phyloP scores from a whole-genome alignment of 352 stramenopile genomes.

The Phytophthora brassicae region DNA sequence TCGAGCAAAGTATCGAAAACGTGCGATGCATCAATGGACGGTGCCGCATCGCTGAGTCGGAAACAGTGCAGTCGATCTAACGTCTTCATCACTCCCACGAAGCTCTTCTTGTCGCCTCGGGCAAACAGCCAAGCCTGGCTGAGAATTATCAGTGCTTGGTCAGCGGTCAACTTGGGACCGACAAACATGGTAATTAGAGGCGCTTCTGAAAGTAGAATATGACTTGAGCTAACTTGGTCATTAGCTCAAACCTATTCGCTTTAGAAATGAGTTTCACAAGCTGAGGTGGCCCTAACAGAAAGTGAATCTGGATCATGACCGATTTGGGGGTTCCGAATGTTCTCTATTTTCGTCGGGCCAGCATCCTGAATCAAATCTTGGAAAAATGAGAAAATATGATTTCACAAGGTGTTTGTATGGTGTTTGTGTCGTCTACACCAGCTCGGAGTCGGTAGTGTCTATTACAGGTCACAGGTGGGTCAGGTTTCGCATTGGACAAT shows the following conservation, averaged over 20 bases:
- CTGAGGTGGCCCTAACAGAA: not conserved
- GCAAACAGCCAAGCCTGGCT: not conserved
- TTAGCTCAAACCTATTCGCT: constrained; percentile 1
- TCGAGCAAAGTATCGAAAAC: not conserved
- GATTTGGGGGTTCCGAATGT: no score
- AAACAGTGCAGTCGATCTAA: not conserved
- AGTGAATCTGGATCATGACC: constrained; percentile 5
- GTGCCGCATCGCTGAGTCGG: not conserved
- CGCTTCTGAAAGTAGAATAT: no score
- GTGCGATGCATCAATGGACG: not conserved
- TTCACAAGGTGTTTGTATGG: no score
- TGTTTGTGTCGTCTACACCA: no score
- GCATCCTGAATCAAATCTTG: no score
- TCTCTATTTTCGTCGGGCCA: no score
- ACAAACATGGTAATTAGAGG: not conserved
- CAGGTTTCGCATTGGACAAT: no score
- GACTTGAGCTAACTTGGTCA: constrained; percentile 1
- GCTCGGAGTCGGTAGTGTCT: no score
- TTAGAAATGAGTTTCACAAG: not conserved
- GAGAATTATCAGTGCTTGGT: not conserved
- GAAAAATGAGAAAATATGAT: no score
- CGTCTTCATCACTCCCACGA: no score
- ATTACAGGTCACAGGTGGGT: no score
- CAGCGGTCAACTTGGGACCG: not conserved
- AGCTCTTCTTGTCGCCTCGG: not conserved